A percentile compares a stretch with the other conserved stretches of the same genome.
These are phyloP conservation scores for Mrakia hoshinonis DNA, from an alignment of 768 basidiomycete species.

Conservation along the genomic window DNA sequence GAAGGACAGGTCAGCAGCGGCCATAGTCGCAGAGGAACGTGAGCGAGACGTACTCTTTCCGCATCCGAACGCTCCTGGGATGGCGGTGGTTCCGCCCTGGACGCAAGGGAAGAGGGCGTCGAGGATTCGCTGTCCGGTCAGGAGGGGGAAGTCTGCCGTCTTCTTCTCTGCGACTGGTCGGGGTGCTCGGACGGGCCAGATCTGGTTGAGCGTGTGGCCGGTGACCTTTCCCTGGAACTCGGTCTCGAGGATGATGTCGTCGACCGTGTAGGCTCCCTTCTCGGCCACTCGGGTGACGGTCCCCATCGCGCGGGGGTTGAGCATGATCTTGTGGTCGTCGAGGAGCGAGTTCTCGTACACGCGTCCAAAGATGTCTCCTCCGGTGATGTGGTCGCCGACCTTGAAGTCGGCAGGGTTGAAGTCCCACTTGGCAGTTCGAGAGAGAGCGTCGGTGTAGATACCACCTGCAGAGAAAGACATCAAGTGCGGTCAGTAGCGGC, in stretches of 20 bases:
- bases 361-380: conserved; percentile 89
- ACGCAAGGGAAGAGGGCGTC: conserved; percentile 98
- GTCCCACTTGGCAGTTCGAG: conserved; percentile 84
- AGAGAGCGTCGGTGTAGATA: conserved; percentile 92
- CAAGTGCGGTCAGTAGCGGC: not conserved
- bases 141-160: conserved; percentile 79
- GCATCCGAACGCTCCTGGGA: conserved; percentile 98
- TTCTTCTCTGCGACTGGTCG: conserved; percentile 92
- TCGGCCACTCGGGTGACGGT: conserved; percentile 89
- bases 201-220: conserved; percentile 91
- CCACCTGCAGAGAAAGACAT: conserved; percentile 49
- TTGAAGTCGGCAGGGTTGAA: conserved; percentile 76
- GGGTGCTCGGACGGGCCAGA: conserved; percentile 98
- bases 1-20: not conserved
- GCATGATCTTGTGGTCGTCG: conserved; percentile 94
- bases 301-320: conserved; percentile 84
- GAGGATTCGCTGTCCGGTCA: conserved; percentile 93
- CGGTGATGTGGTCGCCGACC: conserved; percentile 92
- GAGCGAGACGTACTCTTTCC: conserved; percentile 50
- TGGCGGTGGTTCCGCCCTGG: conserved; percentile 91
- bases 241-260: conserved; percentile 91
- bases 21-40: not conserved
- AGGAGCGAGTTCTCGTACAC: conserved; percentile 97
- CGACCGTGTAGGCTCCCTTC: conserved; percentile 83
- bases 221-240: conserved; percentile 94